Evolutionary conservation across 2,329 filamentous ascomycete species (phyloP).

Genomic region (Fusarium liriodendri): DNA sequence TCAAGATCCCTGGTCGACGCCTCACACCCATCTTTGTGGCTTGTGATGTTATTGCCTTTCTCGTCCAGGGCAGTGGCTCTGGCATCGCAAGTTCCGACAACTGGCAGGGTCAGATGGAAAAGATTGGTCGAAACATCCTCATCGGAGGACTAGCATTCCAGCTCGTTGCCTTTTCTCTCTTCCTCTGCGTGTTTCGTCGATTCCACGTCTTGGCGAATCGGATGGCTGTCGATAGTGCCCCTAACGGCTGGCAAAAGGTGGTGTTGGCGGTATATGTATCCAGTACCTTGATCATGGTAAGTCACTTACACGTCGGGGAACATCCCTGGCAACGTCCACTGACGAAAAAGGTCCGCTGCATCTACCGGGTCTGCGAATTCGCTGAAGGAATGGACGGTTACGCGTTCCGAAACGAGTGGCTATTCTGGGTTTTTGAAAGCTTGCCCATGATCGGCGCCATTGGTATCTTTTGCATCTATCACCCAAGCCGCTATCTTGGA

Average conservation of each 20-base stretch:
- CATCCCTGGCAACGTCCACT: background rate
- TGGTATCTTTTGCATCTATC: constrained; percentile 60
- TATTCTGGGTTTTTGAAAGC: constrained; percentile 64
- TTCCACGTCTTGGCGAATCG: constrained; percentile 50
- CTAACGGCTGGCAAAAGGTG: constrained; percentile 52
- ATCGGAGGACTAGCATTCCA: constrained; percentile 57
- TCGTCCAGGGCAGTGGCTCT: constrained; percentile 58
- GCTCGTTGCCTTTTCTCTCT: constrained; percentile 53
- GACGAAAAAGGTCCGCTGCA: constrained; percentile 56
- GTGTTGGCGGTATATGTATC: constrained; percentile 57
- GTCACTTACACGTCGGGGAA: constrained; percentile 19
- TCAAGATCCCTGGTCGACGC: constrained; percentile 50
- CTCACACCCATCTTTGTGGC: constrained; percentile 60
- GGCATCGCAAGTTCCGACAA: constrained; percentile 55
- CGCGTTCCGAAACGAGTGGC: constrained; percentile 62
- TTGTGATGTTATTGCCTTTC: constrained; percentile 57
- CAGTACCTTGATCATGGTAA: constrained; percentile 58
- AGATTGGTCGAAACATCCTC: constrained; percentile 53
- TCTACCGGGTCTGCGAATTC: constrained; percentile 66
- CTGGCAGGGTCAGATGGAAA: constrained; percentile 55
- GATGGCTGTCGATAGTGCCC: constrained; percentile 40
- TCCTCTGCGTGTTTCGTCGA: constrained; percentile 52
- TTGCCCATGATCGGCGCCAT: constrained; percentile 61
- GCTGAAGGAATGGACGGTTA: constrained; percentile 63
- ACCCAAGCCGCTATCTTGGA: constrained; percentile 56